phyloP scores from a whole-genome alignment of 2,329 filamentous ascomycete species.

The Diaporthe velutina region DNA sequence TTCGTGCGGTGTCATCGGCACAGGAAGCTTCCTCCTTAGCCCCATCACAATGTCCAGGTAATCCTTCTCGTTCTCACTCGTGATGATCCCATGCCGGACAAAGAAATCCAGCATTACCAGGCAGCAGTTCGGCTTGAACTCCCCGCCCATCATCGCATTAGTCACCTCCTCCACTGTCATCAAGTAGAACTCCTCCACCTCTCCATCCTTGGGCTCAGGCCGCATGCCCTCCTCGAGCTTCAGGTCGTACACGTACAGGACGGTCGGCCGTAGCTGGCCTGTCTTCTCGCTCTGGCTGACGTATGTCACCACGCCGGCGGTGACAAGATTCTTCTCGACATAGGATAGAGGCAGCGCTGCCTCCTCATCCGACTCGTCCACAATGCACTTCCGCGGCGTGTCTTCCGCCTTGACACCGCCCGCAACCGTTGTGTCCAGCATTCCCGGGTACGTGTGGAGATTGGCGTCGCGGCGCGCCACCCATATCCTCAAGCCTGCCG shows the following conservation, averaged over 20 bases:
- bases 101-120: slow-evolving; percentile 86
- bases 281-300: slow-evolving; percentile 25
- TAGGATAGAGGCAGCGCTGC: slow-evolving; percentile 58
- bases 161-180: slow-evolving; percentile 72
- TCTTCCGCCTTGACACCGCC: slow-evolving; percentile 80
- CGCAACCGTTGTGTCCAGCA: slow-evolving; percentile 85
- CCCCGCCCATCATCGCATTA: slow-evolving; percentile 71
- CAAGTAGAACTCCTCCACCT: slow-evolving; percentile 81
- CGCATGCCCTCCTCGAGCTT: slow-evolving; percentile 70
- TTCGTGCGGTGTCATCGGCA: slow-evolving; percentile 45
- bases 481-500: slow-evolving; percentile 72
- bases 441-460: slow-evolving; percentile 80
- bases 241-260: slow-evolving; percentile 80
- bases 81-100: slow-evolving; percentile 80
- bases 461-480: slow-evolving; percentile 74
- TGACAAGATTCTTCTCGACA: slow-evolving; percentile 44
- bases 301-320: slow-evolving; percentile 50
- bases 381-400: slow-evolving; percentile 74
- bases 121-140: slow-evolving; percentile 90
- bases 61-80: slow-evolving; percentile 76
- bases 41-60: slow-evolving; percentile 75
- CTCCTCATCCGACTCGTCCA: slow-evolving; percentile 81
- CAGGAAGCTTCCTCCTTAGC: slow-evolving; percentile 58
- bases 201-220: slow-evolving; percentile 79
- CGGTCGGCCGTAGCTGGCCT: slow-evolving; percentile 46